Conservation (phyloP, 2,329 filamentous ascomycete genomes). For the Phialophora expanda region DNA sequence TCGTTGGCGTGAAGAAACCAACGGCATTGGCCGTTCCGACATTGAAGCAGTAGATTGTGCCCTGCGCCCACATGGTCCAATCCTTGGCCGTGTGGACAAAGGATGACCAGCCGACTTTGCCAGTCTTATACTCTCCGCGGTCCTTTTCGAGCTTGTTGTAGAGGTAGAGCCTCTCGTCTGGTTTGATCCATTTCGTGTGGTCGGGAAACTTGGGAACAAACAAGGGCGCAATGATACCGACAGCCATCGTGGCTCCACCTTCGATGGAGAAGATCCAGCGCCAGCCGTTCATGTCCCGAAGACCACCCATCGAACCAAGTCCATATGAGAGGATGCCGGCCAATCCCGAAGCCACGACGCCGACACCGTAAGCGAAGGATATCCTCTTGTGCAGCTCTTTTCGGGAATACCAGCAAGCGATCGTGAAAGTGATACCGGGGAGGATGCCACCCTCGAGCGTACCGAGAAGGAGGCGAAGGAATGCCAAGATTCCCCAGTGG, state of each 20-base stretch:
- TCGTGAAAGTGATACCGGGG: constrained; percentile 25
- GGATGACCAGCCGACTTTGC: constrained; percentile 4
- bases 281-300: constrained; percentile 21
- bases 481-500: constrained; percentile 20
- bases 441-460: constrained; percentile 23
- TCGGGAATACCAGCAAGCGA: constrained; percentile 43
- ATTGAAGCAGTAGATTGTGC: constrained; percentile 20
- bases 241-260: constrained; percentile 19
- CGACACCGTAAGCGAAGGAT: constrained; percentile 41
- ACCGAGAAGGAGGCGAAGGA: constrained; percentile 25
- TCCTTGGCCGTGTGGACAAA: constrained; percentile 16
- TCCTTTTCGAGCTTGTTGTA: constrained; percentile 21
- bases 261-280: constrained; percentile 28
- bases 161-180: constrained; percentile 17
- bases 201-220: constrained; percentile 25
- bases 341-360: constrained; percentile 54
- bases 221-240: constrained; percentile 17
- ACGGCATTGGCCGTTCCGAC: constrained; percentile 22
- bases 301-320: constrained; percentile 54
- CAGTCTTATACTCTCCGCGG: constrained; percentile 24
- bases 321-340: constrained; percentile 64
- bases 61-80: constrained; percentile 22
- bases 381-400: constrained; percentile 46
- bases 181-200: constrained; percentile 26
- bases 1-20: constrained; percentile 23